Conservation (phyloP, 2,329 filamentous ascomycete species). For the Clonostachys solani region DNA sequence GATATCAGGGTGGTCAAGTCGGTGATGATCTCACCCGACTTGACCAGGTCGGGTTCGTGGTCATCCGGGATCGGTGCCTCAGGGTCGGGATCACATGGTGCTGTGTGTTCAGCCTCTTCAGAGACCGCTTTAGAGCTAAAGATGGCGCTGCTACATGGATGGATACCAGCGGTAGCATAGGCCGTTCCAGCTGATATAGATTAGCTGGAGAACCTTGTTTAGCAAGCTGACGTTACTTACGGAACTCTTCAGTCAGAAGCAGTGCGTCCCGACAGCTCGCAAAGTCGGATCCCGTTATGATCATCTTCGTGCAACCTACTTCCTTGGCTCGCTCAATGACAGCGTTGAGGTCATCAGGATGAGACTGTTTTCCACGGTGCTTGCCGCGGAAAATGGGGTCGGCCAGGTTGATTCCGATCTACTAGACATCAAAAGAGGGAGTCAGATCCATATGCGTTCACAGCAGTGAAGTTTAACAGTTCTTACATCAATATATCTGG, state of each 20-base stretch:
- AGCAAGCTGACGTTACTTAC: slow-evolving; percentile 40
- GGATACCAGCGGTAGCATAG: slow-evolving; percentile 88
- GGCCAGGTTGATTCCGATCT: slow-evolving; percentile 93
- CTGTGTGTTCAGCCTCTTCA: slow-evolving; percentile 37
- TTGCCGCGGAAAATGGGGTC: slow-evolving; percentile 84
- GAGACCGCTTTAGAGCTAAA: slow-evolving; percentile 53
- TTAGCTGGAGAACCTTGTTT: slow-evolving; percentile 6
- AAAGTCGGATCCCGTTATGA: slow-evolving; percentile 89
- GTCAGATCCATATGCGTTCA: background rate
- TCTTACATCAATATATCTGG: slow-evolving; percentile 60
- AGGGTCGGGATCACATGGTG: slow-evolving; percentile 50
- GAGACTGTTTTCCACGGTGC: slow-evolving; percentile 75
- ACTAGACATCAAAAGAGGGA: slow-evolving; percentile 8
- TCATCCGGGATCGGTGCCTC: slow-evolving; percentile 43
- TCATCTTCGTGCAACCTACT: slow-evolving; percentile 82
- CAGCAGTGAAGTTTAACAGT: background rate
- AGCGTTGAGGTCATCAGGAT: slow-evolving; percentile 68
- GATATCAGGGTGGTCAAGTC: slow-evolving; percentile 62
- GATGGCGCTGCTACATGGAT: slow-evolving; percentile 80
- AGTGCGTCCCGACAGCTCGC: slow-evolving; percentile 72
- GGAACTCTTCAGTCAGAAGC: slow-evolving; percentile 67
- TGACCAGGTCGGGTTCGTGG: slow-evolving; percentile 33
- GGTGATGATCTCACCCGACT: slow-evolving; percentile 45
- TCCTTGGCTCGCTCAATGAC: slow-evolving; percentile 76
- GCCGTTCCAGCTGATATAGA: slow-evolving; percentile 63